These are phyloP conservation scores for Eutrema japonicum DNA, from an alignment of 345 rosid genomes.

Conservation along the genomic window DNA sequence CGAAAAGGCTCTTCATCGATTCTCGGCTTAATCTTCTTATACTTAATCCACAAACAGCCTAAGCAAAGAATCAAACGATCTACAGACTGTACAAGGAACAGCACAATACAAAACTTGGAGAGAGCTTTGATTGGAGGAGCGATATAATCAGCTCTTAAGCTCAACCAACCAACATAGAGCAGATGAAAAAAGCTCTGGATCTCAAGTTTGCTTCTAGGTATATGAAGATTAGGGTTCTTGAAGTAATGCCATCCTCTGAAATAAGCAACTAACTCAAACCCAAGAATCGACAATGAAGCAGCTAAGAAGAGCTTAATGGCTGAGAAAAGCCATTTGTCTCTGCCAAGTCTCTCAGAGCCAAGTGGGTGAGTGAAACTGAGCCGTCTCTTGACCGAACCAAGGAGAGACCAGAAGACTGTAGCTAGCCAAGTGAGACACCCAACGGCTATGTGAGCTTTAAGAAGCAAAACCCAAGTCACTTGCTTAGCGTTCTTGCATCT, in stretches of 20 bases:
- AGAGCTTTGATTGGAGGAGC: constrained; percentile 67
- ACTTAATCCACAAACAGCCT: constrained; percentile 80
- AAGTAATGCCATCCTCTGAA: constrained; percentile 79
- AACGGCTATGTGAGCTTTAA: constrained; percentile 81
- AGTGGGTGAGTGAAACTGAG: constrained; percentile 59
- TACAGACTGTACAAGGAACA: constrained; percentile 74
- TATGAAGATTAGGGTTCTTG: constrained; percentile 57
- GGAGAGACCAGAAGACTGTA: constrained; percentile 68
- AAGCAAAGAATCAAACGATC: constrained; percentile 74
- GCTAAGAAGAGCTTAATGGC: constrained; percentile 59
- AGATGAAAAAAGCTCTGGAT: constrained; percentile 65
- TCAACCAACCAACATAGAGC: constrained; percentile 66
- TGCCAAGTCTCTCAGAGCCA: constrained; percentile 59
- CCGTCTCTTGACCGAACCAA: constrained; percentile 72
- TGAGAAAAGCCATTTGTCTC: constrained; percentile 61
- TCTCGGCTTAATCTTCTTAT: constrained; percentile 65
- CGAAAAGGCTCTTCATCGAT: constrained; percentile 54
- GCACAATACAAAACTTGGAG: constrained; percentile 65
- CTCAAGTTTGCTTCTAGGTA: constrained; percentile 54
- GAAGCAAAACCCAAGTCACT: constrained; percentile 88
- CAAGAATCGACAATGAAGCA: constrained; percentile 56
- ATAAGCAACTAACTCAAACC: constrained; percentile 71
- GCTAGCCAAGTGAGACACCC: constrained; percentile 82
- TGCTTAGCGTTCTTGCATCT: constrained; percentile 87
- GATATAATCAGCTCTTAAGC: constrained; percentile 63